Percentiles rank a stretch among this genome's conserved stretches.
Evolutionary conservation across 805 yeast genomes (phyloP).

Genomic region (Wickerhamomyces alni): DNA sequence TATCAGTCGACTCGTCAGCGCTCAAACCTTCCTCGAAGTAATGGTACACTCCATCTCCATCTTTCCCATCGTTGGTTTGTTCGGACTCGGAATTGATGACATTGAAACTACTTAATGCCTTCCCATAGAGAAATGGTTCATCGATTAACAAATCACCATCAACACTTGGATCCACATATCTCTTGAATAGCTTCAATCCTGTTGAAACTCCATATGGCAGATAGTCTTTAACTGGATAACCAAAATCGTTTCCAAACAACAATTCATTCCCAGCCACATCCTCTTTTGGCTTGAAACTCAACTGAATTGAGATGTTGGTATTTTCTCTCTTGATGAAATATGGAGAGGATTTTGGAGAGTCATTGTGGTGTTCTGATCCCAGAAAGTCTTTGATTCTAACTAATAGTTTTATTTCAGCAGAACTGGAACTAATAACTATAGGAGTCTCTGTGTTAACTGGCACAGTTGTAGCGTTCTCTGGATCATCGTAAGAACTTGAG

Average conservation of each 20-base stretch:
- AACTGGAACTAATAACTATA: constrained; percentile 29
- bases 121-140: constrained; percentile 58
- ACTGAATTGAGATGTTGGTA: constrained; percentile 30
- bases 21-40: constrained; percentile 17
- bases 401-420: constrained; percentile 32
- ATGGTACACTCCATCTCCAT: constrained; percentile 5
- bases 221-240: constrained; percentile 47
- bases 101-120: constrained; percentile 52
- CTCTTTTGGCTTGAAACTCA: constrained; percentile 35
- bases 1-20: constrained; percentile 11
- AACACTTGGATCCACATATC: constrained; percentile 58
- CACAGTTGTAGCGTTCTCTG: constrained; percentile 23
- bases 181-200: constrained; percentile 51
- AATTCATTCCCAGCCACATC: constrained; percentile 45
- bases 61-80: constrained; percentile 4
- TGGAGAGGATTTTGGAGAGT: constrained; percentile 18
- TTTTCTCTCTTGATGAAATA: constrained; percentile 20
- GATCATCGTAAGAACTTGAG: constrained; percentile 3
- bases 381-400: constrained; percentile 43
- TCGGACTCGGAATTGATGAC: constrained; percentile 27
- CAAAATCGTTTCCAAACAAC: constrained; percentile 66
- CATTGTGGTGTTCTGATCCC: constrained; percentile 34
- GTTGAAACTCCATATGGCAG: constrained; percentile 51
- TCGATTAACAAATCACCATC: constrained; percentile 57
- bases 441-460: constrained; percentile 38